A percentile compares a stretch with the other conserved stretches of the same genome.
Conservation (phyloP, 371 early-diverging fungal genomes). For the Phascolomyces articulosus region DNA sequence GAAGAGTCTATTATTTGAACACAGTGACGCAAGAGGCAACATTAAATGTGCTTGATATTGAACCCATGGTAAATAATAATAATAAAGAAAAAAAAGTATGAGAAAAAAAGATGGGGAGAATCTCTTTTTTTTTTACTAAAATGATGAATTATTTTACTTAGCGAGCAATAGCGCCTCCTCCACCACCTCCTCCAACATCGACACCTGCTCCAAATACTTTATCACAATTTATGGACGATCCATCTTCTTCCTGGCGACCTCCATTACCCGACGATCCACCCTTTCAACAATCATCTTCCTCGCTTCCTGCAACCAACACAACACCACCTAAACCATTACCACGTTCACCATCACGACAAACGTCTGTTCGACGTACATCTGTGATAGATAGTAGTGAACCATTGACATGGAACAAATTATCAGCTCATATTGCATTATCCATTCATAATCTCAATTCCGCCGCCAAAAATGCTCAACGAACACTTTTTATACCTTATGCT, state of each 20-base stretch:
- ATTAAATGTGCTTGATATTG: conserved; percentile 46
- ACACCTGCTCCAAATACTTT: too few relatives aligned
- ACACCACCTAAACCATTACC: conserved; percentile 20
- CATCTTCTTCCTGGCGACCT: conserved; percentile 12
- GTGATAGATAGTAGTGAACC: conserved; percentile 22
- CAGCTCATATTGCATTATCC: conserved; percentile 59
- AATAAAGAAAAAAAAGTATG: not conserved
- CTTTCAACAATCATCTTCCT: not conserved
- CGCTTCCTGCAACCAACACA: not conserved
- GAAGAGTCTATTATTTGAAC: conserved; percentile 74
- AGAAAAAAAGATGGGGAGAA: not conserved
- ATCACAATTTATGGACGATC: not conserved
- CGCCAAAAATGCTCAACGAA: conserved; percentile 47
- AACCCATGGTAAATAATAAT: not conserved
- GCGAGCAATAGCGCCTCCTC: too few relatives aligned
- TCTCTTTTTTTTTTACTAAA: too few relatives aligned
- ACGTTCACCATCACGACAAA: conserved; percentile 25
- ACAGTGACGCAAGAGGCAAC: conserved; percentile 71
- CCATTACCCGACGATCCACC: conserved; percentile 10
- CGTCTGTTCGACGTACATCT: conserved; percentile 20
- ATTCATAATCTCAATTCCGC: conserved; percentile 42
- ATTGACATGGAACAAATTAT: conserved; percentile 42
- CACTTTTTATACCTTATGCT: conserved; percentile 52
- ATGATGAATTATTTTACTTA: too few relatives aligned
- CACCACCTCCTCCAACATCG: too few relatives aligned